Base-by-base conservation (phyloP, 306 rosid species). In the Arachis hypogaea region DNA sequence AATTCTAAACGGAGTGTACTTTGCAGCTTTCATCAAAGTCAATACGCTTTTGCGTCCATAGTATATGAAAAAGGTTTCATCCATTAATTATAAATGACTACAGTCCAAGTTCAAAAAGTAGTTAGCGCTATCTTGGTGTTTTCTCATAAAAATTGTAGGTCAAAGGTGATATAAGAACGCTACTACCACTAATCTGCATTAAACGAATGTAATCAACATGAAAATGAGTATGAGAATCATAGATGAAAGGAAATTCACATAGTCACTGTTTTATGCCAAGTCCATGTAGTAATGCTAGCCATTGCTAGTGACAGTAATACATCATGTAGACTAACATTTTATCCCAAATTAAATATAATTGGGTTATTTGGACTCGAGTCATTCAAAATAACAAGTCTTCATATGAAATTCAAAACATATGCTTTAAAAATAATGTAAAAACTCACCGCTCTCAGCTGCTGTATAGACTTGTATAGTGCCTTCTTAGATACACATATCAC, bases 61-160 rank as follows among this genome's bases (percentile, higher is more conserved):
- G 28, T 22, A 22, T 22, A 22, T 1, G 1, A 22, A 22, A 22
- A 22, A 22, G 28, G 30, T 73, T 61, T 45, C 79, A 61, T 50
- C 51, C 41, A 43, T 60, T 33, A 62, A 43, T 66, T 41, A 44
- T 12, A 45, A 45, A 44, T 41, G 62, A 22, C 82, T 86, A 92
- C 43, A 86, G 77, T 66, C 98, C 96, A 2, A 94, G 96, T 54
- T 76, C 77, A 22, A 86, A 55, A 74, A 94, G 92, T 71, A 94
- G 96, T 56, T 80, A 88, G 9, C 80, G 83, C 96, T 96, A 94
- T 80, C 96, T 92, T 14, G 99, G 99, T 63, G 99, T 89, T 76
- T 94, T 97, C 85, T 92, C 99, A 10, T 94, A 95, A 57, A 94
- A 94, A 74, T 92, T 92, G 85, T 94, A 94, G 43, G 99, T 94